Percentiles rank a stretch among this genome's conserved stretches.
These are phyloP conservation scores for Pythium brachiatum DNA, from an alignment of 352 stramenopile species.

Conservation along the genomic window DNA sequence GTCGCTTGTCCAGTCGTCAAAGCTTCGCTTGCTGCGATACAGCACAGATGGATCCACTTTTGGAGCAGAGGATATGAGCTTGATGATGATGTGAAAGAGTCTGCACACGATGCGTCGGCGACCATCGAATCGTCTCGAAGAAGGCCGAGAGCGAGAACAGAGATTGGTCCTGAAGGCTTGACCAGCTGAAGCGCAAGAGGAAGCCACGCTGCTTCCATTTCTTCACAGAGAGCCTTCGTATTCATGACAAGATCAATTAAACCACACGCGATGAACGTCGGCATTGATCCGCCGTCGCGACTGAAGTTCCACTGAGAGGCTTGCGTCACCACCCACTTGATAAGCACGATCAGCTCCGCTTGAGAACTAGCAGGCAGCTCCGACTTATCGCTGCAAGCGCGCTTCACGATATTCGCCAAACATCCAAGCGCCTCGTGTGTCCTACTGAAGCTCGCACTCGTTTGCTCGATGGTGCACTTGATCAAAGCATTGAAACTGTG, in stretches of 20 bases:
- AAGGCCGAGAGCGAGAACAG: neutral
- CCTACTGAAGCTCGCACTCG: neutral
- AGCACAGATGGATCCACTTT: slow-evolving; percentile 48
- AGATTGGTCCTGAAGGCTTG: neutral
- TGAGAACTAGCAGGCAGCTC: neutral
- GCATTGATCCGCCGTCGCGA: slow-evolving; percentile 21
- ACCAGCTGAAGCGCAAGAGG: neutral
- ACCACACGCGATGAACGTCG: slow-evolving; percentile 47
- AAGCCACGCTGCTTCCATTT: neutral
- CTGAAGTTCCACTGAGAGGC: slow-evolving; percentile 4
- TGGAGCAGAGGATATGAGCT: slow-evolving; percentile 57
- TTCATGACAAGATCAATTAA: slow-evolving; percentile 34
- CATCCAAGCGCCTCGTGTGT: slow-evolving; percentile 9
- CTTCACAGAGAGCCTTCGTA: slow-evolving; percentile 26
- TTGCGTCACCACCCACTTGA: neutral
- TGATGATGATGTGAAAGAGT: slow-evolving; percentile 34
- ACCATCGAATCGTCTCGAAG: neutral
- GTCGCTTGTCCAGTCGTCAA: too few relatives aligned
- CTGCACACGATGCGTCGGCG: slow-evolving; percentile 12
- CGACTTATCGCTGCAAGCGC: neutral
- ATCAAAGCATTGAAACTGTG: neutral
- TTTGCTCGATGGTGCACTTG: neutral
- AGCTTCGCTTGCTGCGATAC: slow-evolving; percentile 18
- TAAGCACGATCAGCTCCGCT: neutral
- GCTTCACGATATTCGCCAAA: slow-evolving; percentile 10